Evolutionary conservation across 371 early-diverging fungal species (phyloP), one percentile per base, ranked within the genome.

Genomic region (Mucor racemosus): DNA sequence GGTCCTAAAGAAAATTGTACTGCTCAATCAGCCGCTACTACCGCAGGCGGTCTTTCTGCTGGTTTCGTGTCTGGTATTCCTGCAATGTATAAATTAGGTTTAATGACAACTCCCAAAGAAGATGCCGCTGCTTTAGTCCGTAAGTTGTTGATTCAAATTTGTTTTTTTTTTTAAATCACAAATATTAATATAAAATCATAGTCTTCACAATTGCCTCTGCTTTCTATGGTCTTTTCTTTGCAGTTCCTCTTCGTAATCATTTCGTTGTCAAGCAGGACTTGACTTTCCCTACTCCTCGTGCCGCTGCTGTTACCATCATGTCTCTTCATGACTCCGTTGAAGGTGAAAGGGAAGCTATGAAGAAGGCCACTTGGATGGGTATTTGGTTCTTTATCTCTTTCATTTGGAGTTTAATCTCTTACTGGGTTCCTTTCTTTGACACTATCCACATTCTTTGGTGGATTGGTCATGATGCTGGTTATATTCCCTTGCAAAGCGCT

Each of bases 171-270:
- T 26, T 26, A 14, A 33, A 54, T 33, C 54, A 14, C 54, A 26
- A 26, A 26, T 26, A 26, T 26, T 26, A 40, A 40, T 4, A 40
- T 40, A 40, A 14, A 11, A 13, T n/a, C 7, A 56, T 35, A 56
- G 56, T 79, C 21, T 89, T 88, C 82, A 83, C 89, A 8, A 77
- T 80, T 50, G 79, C 81, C 58, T 78, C 87, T 38, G 87, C 90
- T n/a, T 88, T 88, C 80, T 90, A 88, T 42, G 92, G 92, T 65
- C 74, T 91, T 36, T 92, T 90, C 79, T 92, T 90, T 67, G 90
- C 89, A 58, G 81, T 92, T 38, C 92, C 92, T 44, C 87, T 92
- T 35, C 89, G 92, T 57, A 50, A 76, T 10, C 88, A 90, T 71
- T 92, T 89, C 66, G 84, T 91, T 60, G 80, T 91, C 72, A 88